These are phyloP conservation scores for Penstemon barbatus DNA, from an alignment of 257 asterid species.

Conservation along the genomic window DNA sequence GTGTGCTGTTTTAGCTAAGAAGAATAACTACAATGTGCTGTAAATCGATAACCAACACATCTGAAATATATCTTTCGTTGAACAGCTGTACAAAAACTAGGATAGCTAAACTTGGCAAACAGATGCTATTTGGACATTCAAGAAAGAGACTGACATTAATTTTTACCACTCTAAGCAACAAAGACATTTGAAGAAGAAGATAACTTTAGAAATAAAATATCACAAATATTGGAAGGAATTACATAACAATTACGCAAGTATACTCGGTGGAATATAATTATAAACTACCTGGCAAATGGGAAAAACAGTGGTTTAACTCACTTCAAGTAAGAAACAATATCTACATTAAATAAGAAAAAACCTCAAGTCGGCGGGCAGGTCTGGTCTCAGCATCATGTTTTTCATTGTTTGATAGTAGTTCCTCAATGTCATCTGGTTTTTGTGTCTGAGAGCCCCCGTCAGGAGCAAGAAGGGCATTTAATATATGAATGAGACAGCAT, in stretches of 20 bases:
- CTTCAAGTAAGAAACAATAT: conserved; percentile 13
- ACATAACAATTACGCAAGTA: conserved; percentile 9
- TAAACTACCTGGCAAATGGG: conserved; percentile 17
- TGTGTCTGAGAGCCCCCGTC: conserved; percentile 48
- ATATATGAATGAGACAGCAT: conserved; percentile 87
- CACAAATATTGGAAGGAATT: background rate
- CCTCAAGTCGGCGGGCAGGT: conserved; percentile 86
- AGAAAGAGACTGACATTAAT: conserved; percentile 14
- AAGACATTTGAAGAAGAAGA: conserved; percentile 17
- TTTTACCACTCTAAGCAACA: background rate
- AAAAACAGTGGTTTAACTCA: conserved; percentile 21
- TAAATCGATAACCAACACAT: background rate
- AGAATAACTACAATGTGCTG: conserved; percentile 6
- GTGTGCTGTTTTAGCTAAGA: background rate
- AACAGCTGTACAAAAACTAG: conserved; percentile 10
- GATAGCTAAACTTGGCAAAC: background rate
- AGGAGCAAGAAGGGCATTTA: conserved; percentile 80
- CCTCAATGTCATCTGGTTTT: conserved; percentile 38
- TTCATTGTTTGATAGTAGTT: conserved; percentile 31
- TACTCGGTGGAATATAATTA: conserved; percentile 3
- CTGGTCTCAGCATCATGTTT: conserved; percentile 45
- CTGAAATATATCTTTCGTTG: conserved; percentile 15
- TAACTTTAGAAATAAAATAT: conserved; percentile 1
- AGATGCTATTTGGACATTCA: conserved; percentile 6
- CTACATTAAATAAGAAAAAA: conserved; percentile 31